These are phyloP conservation scores for Torulaspora franciscae DNA, from an alignment of 805 yeast genomes.

Conservation along the genomic window DNA sequence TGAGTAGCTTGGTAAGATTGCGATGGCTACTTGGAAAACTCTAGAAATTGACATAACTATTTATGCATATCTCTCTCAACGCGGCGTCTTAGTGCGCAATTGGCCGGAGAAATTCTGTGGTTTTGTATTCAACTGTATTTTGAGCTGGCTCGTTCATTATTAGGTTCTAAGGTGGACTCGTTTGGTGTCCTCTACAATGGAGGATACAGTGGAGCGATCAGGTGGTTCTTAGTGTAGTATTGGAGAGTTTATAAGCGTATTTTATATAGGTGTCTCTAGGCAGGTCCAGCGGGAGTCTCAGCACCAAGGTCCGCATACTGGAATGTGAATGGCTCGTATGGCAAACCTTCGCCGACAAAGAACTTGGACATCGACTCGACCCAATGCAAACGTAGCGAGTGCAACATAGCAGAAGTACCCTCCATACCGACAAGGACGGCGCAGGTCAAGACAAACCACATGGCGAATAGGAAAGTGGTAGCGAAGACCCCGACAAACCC, in stretches of 20 bases:
- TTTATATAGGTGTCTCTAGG: background rate
- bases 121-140: no score
- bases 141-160: no score
- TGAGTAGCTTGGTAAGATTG: no score
- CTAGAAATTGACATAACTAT: no score
- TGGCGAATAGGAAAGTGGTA: conserved; percentile 58
- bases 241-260: conserved; percentile 1
- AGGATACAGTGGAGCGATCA: no score
- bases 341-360: conserved; percentile 70
- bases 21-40: no score
- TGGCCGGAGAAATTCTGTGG: no score
- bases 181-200: no score
- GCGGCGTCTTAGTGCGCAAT: no score
- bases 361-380: conserved; percentile 78
- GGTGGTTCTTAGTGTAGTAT: conserved; percentile 17
- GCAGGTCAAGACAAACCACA: conserved; percentile 72
- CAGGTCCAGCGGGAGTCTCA: conserved; percentile 9
- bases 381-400: conserved; percentile 73
- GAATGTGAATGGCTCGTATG: conserved; percentile 61
- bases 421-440: conserved; percentile 71
- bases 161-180: no score
- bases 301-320: conserved; percentile 21
- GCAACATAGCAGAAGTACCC: conserved; percentile 82
- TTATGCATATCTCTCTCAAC: no score
- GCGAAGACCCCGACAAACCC: conserved; percentile 53